Conservation (phyloP, 768 basidiomycete genomes). For the Boletus pseudo-olivaceus region DNA sequence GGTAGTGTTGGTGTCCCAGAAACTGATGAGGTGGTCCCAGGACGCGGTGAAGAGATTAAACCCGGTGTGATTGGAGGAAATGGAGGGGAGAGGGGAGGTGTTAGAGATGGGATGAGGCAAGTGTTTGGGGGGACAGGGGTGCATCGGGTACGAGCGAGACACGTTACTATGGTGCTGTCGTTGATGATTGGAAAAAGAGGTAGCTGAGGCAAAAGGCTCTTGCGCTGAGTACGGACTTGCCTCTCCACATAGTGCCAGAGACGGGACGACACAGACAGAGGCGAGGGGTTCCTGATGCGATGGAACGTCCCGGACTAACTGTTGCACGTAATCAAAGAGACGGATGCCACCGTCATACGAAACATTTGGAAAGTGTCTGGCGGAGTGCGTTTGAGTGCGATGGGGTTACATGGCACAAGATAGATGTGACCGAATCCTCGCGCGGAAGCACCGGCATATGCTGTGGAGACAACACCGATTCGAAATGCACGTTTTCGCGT, state of each 20-base stretch:
- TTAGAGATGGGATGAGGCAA: constrained; percentile 78
- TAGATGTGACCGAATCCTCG: constrained; percentile 73
- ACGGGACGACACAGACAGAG: constrained; percentile 54
- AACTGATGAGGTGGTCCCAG: constrained; percentile 83
- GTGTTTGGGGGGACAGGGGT: constrained; percentile 2
- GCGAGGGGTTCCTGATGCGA: constrained; percentile 68
- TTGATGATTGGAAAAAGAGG: too few species aligned
- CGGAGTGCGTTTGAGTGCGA: not conserved
- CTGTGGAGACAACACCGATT: constrained; percentile 83
- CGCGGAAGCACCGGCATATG: constrained; percentile 75
- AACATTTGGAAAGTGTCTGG: constrained; percentile 67
- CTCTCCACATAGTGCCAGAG: constrained; percentile 20
- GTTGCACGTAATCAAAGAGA: constrained; percentile 67
- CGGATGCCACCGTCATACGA: constrained; percentile 81
- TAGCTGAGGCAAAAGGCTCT: too few species aligned
- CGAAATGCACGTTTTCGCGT: constrained; percentile 88
- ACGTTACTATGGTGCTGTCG: constrained; percentile 21
- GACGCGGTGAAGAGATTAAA: constrained; percentile 74
- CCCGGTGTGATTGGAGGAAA: constrained; percentile 53
- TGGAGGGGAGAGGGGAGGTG: constrained; percentile 64
- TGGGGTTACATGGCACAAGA: not conserved
- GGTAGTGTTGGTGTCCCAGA: constrained; percentile 72
- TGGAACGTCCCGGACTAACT: constrained; percentile 43
- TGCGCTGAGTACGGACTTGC: constrained; percentile 44
- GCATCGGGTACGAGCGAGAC: constrained; percentile 9